phyloP scores from a whole-genome alignment of 2,329 filamentous ascomycete genomes.

The Plenodomus biglobosus region DNA sequence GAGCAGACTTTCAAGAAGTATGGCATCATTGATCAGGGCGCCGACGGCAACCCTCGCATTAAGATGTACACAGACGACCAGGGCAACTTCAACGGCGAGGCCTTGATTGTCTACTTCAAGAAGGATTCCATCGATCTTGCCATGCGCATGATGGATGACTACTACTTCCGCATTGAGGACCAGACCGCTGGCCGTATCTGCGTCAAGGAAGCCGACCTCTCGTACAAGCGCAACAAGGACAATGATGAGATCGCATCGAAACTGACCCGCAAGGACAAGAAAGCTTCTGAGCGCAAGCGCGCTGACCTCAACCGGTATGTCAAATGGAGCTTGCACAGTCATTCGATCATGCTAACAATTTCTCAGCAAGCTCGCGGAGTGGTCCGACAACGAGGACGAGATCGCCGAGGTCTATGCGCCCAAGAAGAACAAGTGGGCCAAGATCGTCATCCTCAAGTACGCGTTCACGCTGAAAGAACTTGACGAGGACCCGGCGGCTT shows the following conservation, averaged over 20 bases:
- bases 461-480: conserved; percentile 90
- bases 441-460: conserved; percentile 82
- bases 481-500: conserved; percentile 77
- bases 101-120: conserved; percentile 90
- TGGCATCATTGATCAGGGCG: conserved; percentile 92
- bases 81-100: conserved; percentile 90
- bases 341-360: conserved; percentile 5
- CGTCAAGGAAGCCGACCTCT: conserved; percentile 82
- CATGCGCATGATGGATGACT: conserved; percentile 77
- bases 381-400: conserved; percentile 79
- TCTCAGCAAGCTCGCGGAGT: conserved; percentile 81
- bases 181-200: conserved; percentile 60
- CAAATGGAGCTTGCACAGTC: neutral
- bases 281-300: conserved; percentile 87
- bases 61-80: conserved; percentile 85
- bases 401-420: conserved; percentile 45
- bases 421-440: conserved; percentile 67
- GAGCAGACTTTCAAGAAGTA: conserved; percentile 82
- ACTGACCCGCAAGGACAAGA: conserved; percentile 68
- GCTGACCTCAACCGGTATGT: conserved; percentile 74
- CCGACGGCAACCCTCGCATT: conserved; percentile 82
- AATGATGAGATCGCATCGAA: conserved; percentile 50
- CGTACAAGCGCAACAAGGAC: conserved; percentile 86
- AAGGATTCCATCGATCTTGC: conserved; percentile 88
- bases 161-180: conserved; percentile 70